Evolutionary conservation across 768 basidiomycete genomes (phyloP).

Genomic region (Suillus weaverae): DNA sequence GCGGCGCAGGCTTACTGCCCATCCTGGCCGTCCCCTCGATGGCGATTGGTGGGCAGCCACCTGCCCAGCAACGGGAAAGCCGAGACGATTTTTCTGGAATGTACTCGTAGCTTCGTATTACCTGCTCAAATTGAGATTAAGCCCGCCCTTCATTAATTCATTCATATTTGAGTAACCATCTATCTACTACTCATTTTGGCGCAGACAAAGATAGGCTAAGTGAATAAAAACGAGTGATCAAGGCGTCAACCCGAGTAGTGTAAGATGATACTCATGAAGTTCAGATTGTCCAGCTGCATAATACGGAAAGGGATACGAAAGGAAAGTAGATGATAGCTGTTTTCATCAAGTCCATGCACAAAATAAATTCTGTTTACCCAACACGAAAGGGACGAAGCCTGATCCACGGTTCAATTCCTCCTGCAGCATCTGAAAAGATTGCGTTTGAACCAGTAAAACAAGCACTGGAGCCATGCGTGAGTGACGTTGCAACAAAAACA

Average conservation of each 20-base stretch:
- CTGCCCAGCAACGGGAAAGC: slow-evolving; percentile 16
- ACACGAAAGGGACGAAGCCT: slow-evolving; percentile 14
- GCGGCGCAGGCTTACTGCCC: slow-evolving; percentile 18
- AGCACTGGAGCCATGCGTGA: slow-evolving; percentile 50
- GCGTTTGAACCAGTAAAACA: slow-evolving; percentile 81
- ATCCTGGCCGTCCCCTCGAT: slow-evolving; percentile 17
- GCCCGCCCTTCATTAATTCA: slow-evolving; percentile 14
- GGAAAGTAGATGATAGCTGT: slow-evolving; percentile 33
- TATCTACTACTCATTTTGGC: slow-evolving; percentile 23
- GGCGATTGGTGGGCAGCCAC: slow-evolving; percentile 8
- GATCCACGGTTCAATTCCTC: slow-evolving; percentile 48
- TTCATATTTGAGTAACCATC: slow-evolving; percentile 20
- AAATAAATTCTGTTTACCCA: slow-evolving; percentile 9
- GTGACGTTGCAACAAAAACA: slow-evolving; percentile 2
- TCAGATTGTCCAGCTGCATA: slow-evolving; percentile 21
- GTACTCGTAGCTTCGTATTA: slow-evolving; percentile 48
- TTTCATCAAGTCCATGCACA: slow-evolving; percentile 23
- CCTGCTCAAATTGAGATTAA: slow-evolving; percentile 12
- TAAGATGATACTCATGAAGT: slow-evolving; percentile 22
- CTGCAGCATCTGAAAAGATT: slow-evolving; percentile 84
- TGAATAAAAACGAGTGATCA: slow-evolving; percentile 12
- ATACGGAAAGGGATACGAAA: slow-evolving; percentile 19
- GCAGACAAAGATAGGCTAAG: slow-evolving; percentile 23
- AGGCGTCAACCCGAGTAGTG: slow-evolving; percentile 20
- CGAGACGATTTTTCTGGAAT: slow-evolving; percentile 48